Conservation (phyloP, 768 basidiomycete species). For the Rhodosporidiobolus odoratus region DNA sequence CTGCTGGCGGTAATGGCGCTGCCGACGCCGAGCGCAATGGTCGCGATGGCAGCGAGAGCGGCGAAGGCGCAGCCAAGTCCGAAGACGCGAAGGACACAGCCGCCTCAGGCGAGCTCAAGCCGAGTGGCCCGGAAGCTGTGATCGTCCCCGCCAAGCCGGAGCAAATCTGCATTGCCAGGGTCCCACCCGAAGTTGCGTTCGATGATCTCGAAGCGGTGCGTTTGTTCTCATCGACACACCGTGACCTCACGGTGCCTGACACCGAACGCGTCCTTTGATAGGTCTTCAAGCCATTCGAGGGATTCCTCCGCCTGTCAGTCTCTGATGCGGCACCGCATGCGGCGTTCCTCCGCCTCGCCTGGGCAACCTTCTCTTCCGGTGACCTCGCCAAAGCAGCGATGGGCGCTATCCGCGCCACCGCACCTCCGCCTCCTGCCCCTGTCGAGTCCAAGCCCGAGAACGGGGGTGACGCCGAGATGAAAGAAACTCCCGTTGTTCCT, state of each 20-base stretch:
- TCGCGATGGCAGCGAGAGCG: neutral
- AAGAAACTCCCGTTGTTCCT: no score
- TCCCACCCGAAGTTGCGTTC: slow-evolving; percentile 25
- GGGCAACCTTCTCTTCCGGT: slow-evolving; percentile 10
- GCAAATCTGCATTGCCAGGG: slow-evolving; percentile 29
- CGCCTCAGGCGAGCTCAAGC: neutral
- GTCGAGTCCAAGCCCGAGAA: neutral
- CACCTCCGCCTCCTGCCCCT: neutral
- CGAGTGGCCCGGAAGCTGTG: slow-evolving; percentile 20
- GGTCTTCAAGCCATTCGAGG: slow-evolving; percentile 16
- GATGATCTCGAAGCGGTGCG: slow-evolving; percentile 37
- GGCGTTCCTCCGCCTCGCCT: slow-evolving; percentile 3
- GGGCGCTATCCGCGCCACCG: neutral
- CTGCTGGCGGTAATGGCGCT: neutral
- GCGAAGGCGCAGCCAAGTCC: neutral
- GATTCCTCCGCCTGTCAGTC: slow-evolving; percentile 17
- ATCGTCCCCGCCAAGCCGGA: slow-evolving; percentile 21
- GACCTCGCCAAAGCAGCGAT: slow-evolving; percentile 9
- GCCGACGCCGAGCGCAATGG: neutral
- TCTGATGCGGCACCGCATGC: neutral
- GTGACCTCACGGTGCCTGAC: no score
- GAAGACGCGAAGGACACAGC: neutral
- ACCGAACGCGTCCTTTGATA: neutral
- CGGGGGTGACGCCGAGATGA: neutral
- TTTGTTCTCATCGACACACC: neutral